Conservation (phyloP, 1,284 basidiomycete species). For the Amylostereum chailletii region DNA sequence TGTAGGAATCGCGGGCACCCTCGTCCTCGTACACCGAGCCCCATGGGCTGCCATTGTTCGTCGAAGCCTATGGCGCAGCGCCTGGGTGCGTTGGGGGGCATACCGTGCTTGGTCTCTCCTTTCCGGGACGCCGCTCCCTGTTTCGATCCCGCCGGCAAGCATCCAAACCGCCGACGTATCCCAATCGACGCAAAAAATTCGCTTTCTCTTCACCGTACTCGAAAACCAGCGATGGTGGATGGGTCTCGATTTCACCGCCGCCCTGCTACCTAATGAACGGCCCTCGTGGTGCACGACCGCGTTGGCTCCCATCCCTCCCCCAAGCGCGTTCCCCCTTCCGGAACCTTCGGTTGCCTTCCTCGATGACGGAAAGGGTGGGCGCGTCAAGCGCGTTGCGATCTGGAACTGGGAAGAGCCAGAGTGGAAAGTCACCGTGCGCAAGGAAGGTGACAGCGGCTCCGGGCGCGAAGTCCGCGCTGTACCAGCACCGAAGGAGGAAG, state of each 20-base stretch:
- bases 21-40: slow-evolving; percentile 53
- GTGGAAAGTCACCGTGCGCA: slow-evolving; percentile 68
- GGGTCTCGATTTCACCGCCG: slow-evolving; percentile 88
- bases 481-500: slow-evolving; percentile 44
- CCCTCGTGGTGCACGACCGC: slow-evolving; percentile 77
- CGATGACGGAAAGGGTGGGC: slow-evolving; percentile 35
- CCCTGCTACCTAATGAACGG: slow-evolving; percentile 83
- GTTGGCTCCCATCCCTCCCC: slow-evolving; percentile 53
- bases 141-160: slow-evolving; percentile 17
- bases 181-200: slow-evolving; percentile 29
- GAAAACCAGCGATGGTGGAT: slow-evolving; percentile 97
- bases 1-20: slow-evolving; percentile 49
- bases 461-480: slow-evolving; percentile 52
- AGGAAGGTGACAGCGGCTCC: slow-evolving; percentile 34
- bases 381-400: slow-evolving; percentile 61
- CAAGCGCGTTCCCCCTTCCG: slow-evolving; percentile 52
- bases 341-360: slow-evolving; percentile 40
- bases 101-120: slow-evolving; percentile 41
- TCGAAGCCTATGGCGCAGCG: slow-evolving; percentile 49
- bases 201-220: slow-evolving; percentile 82
- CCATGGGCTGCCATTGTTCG: slow-evolving; percentile 53
- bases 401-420: slow-evolving; percentile 88
- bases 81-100: slow-evolving; percentile 52
- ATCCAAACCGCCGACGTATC: slow-evolving; percentile 5
- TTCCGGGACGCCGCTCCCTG: slow-evolving; percentile 44